phyloP scores from a whole-genome alignment of 169 alveolate genomes.

The Eimeria praecox region DNA sequence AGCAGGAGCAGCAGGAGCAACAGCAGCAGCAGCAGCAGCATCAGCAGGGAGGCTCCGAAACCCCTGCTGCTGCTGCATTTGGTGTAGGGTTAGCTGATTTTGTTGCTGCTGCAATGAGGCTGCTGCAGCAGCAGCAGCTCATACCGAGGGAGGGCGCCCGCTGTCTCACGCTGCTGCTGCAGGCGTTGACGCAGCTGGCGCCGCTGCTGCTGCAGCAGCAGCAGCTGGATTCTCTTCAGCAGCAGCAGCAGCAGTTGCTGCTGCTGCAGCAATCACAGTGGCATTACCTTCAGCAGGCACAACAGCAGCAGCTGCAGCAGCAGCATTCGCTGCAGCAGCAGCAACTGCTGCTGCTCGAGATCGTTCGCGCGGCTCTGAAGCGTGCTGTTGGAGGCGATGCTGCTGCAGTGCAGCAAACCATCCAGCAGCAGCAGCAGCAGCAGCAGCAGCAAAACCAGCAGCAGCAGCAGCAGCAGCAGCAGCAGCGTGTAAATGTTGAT shows the following conservation, averaged over 20 bases:
- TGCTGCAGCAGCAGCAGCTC: conserved; percentile 65
- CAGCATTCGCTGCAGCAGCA: conserved; percentile 35
- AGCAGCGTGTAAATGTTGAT: not conserved
- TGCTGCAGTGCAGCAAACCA: conserved; percentile 15
- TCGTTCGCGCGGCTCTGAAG: not conserved
- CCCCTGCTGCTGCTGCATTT: not conserved
- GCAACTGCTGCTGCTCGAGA: conserved; percentile 36
- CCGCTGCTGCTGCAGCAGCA: conserved; percentile 51
- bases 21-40: not conserved
- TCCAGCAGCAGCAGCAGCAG: conserved; percentile 47
- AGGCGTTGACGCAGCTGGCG: conserved; percentile 26
- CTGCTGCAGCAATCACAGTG: not conserved
- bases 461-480: conserved; percentile 64
- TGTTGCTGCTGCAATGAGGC: conserved; percentile 47
- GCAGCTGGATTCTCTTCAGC: too few relatives aligned
- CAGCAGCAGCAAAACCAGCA: conserved; percentile 67
- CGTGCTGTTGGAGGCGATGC: not conserved
- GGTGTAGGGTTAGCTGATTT: not conserved
- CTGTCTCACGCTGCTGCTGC: conserved; percentile 43
- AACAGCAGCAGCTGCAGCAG: conserved; percentile 19
- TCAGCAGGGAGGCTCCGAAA: not conserved
- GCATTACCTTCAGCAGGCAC: too few relatives aligned
- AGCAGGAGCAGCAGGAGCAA: too few relatives aligned
- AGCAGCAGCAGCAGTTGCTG: conserved; percentile 7
- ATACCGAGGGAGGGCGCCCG: not conserved